These are phyloP conservation scores for Ceratobasidium sp. DNA, from an alignment of 1,284 basidiomycete species.

Conservation along the genomic window DNA sequence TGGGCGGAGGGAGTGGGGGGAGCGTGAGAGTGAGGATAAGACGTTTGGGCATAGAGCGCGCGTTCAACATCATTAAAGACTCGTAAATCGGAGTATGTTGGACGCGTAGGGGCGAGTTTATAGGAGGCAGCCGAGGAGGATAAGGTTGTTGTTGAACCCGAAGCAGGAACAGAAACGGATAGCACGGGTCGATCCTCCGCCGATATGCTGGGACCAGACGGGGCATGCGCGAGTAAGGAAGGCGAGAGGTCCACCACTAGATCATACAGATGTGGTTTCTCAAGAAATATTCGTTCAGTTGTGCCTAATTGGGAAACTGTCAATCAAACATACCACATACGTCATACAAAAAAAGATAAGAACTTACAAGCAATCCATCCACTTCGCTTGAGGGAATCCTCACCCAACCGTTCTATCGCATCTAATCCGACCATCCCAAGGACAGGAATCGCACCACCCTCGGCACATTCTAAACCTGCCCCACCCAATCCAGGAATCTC, in stretches of 20 bases:
- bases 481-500: slow-evolving; percentile 21
- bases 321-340: slow-evolving; percentile 38
- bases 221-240: slow-evolving; percentile 28
- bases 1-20: neutral
- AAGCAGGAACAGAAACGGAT: slow-evolving; percentile 59
- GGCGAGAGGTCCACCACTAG: slow-evolving; percentile 72
- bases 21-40: neutral
- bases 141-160: neutral
- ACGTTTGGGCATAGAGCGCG: slow-evolving; percentile 50
- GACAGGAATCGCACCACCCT: slow-evolving; percentile 54
- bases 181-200: slow-evolving; percentile 69
- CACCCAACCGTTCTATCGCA: slow-evolving; percentile 69
- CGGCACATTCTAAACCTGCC: slow-evolving; percentile 6
- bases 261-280: slow-evolving; percentile 79
- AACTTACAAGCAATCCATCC: slow-evolving; percentile 80
- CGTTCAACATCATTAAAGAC: slow-evolving; percentile 47
- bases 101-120: slow-evolving; percentile 26
- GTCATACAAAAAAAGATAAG: neutral
- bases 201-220: slow-evolving; percentile 58
- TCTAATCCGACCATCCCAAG: slow-evolving; percentile 80
- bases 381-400: slow-evolving; percentile 64
- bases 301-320: slow-evolving; percentile 60
- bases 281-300: slow-evolving; percentile 81
- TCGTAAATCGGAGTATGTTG: slow-evolving; percentile 20
- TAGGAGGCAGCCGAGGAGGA: neutral